Percentiles rank a stretch among this genome's conserved stretches.
These are phyloP conservation scores for Cupressus sempervirens DNA, from an alignment of 75 land plant genomes.

Conservation along the genomic window DNA sequence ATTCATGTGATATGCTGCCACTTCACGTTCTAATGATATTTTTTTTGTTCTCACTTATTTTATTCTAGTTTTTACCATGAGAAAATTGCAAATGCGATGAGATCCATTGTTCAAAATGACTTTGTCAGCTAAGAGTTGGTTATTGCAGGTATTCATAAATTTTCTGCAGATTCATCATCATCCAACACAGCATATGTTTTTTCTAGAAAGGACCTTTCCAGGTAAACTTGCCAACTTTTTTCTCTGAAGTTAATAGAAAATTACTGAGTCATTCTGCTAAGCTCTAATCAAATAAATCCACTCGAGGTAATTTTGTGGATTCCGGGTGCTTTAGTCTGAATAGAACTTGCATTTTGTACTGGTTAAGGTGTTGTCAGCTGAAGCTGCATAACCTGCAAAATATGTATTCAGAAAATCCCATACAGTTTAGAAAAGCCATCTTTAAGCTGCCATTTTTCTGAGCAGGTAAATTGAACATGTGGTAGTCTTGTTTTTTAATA, in stretches of 20 bases:
- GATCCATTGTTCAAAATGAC: neutral
- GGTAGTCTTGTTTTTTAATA: neutral
- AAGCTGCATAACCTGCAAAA: neutral
- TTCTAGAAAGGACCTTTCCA: constrained; percentile 84
- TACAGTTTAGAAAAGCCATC: neutral
- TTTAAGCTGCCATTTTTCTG: neutral
- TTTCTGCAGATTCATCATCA: constrained; percentile 38
- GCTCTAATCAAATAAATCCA: neutral
- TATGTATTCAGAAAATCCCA: neutral
- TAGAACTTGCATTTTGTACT: neutral
- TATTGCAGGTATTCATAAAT: constrained; percentile 60
- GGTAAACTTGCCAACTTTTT: constrained; percentile 30
- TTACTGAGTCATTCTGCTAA: too few relatives aligned
- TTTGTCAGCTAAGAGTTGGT: constrained; percentile 9
- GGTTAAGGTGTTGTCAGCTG: neutral
- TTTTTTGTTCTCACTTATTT: neutral
- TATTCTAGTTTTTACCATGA: neutral
- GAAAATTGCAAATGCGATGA: neutral
- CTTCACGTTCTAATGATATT: neutral
- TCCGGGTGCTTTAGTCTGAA: neutral
- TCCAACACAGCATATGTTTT: constrained; percentile 67
- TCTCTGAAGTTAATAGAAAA: neutral
- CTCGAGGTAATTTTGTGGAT: neutral
- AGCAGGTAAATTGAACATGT: neutral
- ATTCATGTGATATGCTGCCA: neutral